Conservation (phyloP, 345 rosid species). For the Jatropha curcas region DNA sequence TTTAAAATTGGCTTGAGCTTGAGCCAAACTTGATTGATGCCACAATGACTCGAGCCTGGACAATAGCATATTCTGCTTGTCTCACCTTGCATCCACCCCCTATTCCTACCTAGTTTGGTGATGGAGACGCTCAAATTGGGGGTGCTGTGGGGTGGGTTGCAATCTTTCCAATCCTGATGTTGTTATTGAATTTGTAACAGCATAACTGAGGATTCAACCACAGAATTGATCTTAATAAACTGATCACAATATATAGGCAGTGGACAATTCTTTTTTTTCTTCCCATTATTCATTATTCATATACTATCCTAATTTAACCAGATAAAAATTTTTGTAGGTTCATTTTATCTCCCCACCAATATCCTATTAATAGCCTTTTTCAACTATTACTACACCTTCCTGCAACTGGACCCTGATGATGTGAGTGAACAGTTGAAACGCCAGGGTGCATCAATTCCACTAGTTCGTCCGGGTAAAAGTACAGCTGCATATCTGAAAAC, state of each 20-base stretch:
- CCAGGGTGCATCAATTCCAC: conserved; percentile 95
- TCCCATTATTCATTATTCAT: no score
- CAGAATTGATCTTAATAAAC: not conserved
- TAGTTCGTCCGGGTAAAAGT: conserved; percentile 93
- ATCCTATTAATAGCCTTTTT: conserved; percentile 93
- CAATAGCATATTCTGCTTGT: not conserved
- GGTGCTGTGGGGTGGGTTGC: not conserved
- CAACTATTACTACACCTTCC: conserved; percentile 96
- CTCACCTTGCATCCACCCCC: not conserved
- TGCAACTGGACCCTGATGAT: conserved; percentile 96
- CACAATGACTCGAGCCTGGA: not conserved
- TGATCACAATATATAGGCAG: no score
- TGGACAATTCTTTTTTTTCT: no score
- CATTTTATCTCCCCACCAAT: conserved; percentile 88
- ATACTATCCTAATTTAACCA: not conserved
- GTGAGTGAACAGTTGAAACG: conserved; percentile 97
- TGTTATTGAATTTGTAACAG: not conserved
- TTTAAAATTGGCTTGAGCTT: not conserved
- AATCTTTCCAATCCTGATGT: not conserved
- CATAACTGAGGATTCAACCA: not conserved
- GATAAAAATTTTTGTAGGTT: conserved; percentile 50
- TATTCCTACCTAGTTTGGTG: not conserved
- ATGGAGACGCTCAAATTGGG: not conserved
- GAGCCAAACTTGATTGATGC: not conserved
- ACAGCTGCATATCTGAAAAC: conserved; percentile 83